Base-by-base conservation (phyloP, 768 basidiomycete species). In the Suillus decipiens region DNA sequence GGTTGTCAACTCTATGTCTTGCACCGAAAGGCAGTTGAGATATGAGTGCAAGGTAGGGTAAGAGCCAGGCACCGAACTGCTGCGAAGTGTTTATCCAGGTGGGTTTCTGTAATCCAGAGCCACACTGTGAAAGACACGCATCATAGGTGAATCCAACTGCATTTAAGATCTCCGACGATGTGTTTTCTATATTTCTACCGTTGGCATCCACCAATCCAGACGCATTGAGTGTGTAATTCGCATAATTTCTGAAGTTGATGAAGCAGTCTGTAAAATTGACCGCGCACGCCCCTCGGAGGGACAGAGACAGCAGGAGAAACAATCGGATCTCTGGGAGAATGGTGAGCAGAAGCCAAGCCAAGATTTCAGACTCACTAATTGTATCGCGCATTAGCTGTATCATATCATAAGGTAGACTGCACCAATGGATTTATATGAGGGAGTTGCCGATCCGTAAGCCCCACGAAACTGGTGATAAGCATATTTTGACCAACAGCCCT, bases 1-100 rank as follows among this genome's bases (percentile, higher is more conserved):
- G 68, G 57, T 83, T 81, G 22, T 80, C 79, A n/a, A 74, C 66
- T 34, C 69, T 76, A 58, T 76, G 75, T 15, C 66, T 71, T 37
- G 78, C 73, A 12, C 81, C 81, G 28, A 82, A 84, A 0, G 82
- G 83, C 15, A 84, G 76, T 51, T 82, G 82, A 0, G 82, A 81
- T 19, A 83, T 70, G 9, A 83, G 66, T 0, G 82, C 81, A 14
- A 84, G 75, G 75, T 80, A 83, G 7, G 83, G 83, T 6, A 84
- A 60, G 3, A 84, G 72, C 83, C 82, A 84, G 0, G 80, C 66
- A 12, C 75, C 71, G 65, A 78, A 82, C 53, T 80, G 72, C 47
- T 79, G 78, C 0, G 73, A 56, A 50, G 74, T 74, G 5, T 28
- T 47, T 5, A 15, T 31, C 71, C 71, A 71, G 14, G n/a, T 24